phyloP scores from a whole-genome alignment of 2,329 filamentous ascomycete genomes.

The Akanthomyces lecanii region DNA sequence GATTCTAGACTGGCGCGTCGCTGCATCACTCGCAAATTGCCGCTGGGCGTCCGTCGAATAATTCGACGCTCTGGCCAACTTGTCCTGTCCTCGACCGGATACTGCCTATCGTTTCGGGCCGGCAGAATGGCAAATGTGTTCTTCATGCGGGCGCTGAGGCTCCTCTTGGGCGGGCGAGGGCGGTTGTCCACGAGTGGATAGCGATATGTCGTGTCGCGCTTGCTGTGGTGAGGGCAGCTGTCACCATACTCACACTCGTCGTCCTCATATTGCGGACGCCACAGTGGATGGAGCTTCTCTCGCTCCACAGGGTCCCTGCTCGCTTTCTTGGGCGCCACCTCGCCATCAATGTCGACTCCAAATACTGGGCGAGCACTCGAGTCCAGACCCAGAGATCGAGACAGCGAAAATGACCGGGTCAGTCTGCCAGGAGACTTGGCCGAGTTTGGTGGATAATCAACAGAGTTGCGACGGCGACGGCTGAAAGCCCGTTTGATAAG shows the following conservation, averaged over 20 bases:
- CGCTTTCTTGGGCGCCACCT: conserved; percentile 38
- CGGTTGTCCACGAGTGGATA: conserved; percentile 49
- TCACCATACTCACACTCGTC: conserved; percentile 28
- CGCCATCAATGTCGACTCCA: conserved; percentile 27
- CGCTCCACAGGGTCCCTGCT: conserved; percentile 47
- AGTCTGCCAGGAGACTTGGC: conserved; percentile 42
- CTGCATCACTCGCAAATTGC: conserved; percentile 56
- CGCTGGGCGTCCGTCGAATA: conserved; percentile 55
- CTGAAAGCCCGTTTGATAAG: conserved; percentile 52
- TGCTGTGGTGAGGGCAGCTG: conserved; percentile 31
- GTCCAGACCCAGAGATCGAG: conserved; percentile 36
- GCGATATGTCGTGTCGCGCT: conserved; percentile 37
- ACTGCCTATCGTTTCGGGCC: conserved; percentile 34
- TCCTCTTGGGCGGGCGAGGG: conserved; percentile 41
- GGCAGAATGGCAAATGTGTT: conserved; percentile 59
- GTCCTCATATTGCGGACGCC: conserved; percentile 51
- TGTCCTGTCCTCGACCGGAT: conserved; percentile 27
- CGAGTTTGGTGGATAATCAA: conserved; percentile 38
- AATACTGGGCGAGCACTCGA: conserved; percentile 24
- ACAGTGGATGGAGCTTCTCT: conserved; percentile 56
- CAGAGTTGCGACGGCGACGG: conserved; percentile 41
- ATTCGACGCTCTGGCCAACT: conserved; percentile 49
- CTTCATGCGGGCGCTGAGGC: conserved; percentile 51
- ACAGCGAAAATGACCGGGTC: conserved; percentile 50
- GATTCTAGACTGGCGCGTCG: conserved; percentile 47